A percentile compares a stretch with the other conserved stretches of the same genome.
These are phyloP conservation scores for Kalaharituber pfeilii DNA, from an alignment of 2,329 filamentous ascomycete species.

Conservation along the genomic window DNA sequence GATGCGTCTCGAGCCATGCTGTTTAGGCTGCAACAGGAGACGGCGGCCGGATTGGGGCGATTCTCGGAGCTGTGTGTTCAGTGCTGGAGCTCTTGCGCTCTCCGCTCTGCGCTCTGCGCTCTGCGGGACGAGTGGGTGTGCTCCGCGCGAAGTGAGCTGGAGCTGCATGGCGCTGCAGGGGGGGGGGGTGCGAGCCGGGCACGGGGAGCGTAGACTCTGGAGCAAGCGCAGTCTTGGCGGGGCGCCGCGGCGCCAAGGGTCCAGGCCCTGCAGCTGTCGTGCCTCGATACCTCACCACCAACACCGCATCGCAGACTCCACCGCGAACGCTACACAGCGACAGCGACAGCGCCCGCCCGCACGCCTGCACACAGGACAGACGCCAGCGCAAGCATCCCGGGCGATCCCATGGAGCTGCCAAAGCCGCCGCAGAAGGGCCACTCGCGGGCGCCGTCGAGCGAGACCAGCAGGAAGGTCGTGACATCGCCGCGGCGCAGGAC, in stretches of 20 bases:
- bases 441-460: constrained; percentile 8
- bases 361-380: no score
- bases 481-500: constrained; percentile 46
- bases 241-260: not conserved
- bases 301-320: not conserved
- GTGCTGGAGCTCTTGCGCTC: no score
- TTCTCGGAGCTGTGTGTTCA: no score
- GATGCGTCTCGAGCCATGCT: not conserved
- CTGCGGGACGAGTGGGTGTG: no score
- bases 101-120: no score
- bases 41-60: no score
- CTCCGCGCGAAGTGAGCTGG: not conserved
- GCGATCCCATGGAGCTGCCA: not conserved
- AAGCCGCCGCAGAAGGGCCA: constrained; percentile 11
- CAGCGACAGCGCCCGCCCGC: no score
- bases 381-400: no score
- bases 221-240: no score
- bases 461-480: constrained; percentile 12
- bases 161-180: not conserved
- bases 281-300: not conserved
- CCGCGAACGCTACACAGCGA: not conserved
- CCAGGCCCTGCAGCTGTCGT: not conserved
- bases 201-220: no score
- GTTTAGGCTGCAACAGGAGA: no score
- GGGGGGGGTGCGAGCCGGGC: not conserved